A percentile compares a stretch with the other conserved stretches of the same genome.
These are phyloP conservation scores for Penicillium concentricum DNA, from an alignment of 2,329 filamentous ascomycete species.

Conservation along the genomic window DNA sequence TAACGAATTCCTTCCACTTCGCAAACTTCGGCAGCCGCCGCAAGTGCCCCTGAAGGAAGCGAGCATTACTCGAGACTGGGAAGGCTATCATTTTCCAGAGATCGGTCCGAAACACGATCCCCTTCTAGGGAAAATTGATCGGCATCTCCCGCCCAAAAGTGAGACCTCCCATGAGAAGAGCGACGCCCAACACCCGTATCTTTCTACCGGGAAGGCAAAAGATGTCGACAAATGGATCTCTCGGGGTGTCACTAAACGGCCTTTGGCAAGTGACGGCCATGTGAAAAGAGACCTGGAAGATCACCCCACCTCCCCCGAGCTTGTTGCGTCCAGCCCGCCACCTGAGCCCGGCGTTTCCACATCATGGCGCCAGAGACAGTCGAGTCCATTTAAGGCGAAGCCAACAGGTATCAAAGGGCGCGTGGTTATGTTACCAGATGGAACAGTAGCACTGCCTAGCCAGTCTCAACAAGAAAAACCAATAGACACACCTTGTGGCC, in stretches of 20 bases:
- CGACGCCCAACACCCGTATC: neutral
- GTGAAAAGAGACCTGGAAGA: neutral
- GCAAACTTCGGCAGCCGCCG: neutral
- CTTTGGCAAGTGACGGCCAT: neutral
- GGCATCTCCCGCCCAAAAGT: neutral
- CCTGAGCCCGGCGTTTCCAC: neutral
- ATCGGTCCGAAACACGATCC: neutral
- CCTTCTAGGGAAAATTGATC: neutral
- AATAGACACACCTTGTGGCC: neutral
- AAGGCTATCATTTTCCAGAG: neutral
- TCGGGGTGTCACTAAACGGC: neutral
- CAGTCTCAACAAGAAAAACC: neutral
- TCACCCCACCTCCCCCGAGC: neutral
- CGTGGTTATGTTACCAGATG: neutral
- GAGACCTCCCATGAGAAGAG: neutral
- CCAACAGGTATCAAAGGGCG: neutral
- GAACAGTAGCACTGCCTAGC: neutral
- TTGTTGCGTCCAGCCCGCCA: neutral
- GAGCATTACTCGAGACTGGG: neutral
- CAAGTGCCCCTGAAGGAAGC: neutral
- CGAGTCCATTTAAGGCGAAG: neutral
- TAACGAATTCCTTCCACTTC: neutral
- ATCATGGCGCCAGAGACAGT: neutral
- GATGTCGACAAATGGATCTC: constrained; percentile 2
- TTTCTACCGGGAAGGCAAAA: neutral